Base-by-base conservation (phyloP, 208 protist genomes). In the Leptomonas seymouri region DNA sequence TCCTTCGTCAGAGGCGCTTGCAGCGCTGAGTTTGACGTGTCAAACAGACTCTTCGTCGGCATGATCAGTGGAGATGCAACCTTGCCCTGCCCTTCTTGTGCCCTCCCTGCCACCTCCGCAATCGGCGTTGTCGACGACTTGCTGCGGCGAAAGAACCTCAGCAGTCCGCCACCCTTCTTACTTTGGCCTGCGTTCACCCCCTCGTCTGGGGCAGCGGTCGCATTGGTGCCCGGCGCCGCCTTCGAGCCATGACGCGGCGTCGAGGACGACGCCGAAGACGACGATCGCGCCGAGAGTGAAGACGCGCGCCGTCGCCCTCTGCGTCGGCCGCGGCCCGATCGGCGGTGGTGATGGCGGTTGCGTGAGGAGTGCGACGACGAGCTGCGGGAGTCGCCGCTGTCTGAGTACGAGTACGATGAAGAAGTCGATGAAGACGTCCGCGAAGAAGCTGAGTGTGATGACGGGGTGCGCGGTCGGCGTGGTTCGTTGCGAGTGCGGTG, bases 111-210 rank as follows among this genome's bases (percentile, higher is more conserved):
- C 1, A 23, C 30, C 3, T 41, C 54, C 16, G 28, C 21, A 16
- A 28, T 16, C 25, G 50, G n/a, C 3, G 44, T 3, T 12, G 31
- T 59, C 15, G 51, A 60, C 21, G 63, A 56, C 60, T 76, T 70
- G 63, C 34, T 41, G 46, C 71, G 62, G 27, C 63, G 71, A 39
- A 76, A 76, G 15, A 76, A 44, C 14, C 48, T 60, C 55, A 66
- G 39, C 14, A 76, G 25, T 1, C 54, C 63, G 41, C 53, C 44
- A 16, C 55, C 48, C 11, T 61, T 62, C 54, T 71, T 76, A 36
- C 71, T 65, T 39, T 59, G 56, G 14, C 45, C 39, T 0, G 30
- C 62, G 20, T 55, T 42, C 6, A 9, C 5, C 25, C 23, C 25
- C 21, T 63, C 58, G 3, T 51, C 58, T 27, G 44, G 16, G 3